phyloP scores from a whole-genome alignment of 768 basidiomycete genomes.

The Tylopilus cervinicoccineus region DNA sequence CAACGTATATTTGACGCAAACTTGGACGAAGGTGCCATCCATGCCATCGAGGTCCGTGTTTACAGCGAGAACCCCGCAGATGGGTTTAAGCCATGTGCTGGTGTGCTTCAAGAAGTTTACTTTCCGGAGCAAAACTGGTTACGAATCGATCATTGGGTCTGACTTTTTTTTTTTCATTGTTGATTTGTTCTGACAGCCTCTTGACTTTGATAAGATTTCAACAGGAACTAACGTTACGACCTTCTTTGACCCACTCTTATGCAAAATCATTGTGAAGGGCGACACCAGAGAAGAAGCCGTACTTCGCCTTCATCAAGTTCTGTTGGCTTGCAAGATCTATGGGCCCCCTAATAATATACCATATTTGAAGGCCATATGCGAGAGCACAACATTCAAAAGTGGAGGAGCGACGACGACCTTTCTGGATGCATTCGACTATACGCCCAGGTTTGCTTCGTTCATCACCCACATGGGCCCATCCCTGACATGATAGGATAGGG shows the following conservation, averaged over 20 bases:
- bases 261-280: constrained; percentile 56
- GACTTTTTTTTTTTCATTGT: constrained; percentile 13
- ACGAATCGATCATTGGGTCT: constrained; percentile 58
- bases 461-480: not conserved
- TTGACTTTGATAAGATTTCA: constrained; percentile 34
- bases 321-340: constrained; percentile 40
- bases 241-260: constrained; percentile 55
- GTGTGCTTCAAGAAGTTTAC: constrained; percentile 54
- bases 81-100: constrained; percentile 55
- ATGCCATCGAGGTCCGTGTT: constrained; percentile 55
- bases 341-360: constrained; percentile 61
- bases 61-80: constrained; percentile 62
- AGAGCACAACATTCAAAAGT: constrained; percentile 33
- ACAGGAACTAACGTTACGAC: constrained; percentile 50
- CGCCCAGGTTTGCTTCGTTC: constrained; percentile 33
- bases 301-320: constrained; percentile 35
- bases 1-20: constrained; percentile 36
- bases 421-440: constrained; percentile 41
- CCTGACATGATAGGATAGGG: constrained; percentile 26
- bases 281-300: constrained; percentile 44
- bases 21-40: constrained; percentile 13
- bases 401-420: constrained; percentile 49
- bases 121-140: constrained; percentile 46
- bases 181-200: not conserved
- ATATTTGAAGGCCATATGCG: constrained; percentile 45